Evolutionary conservation across 495 filamentous ascomycete species (phyloP), one percentile per base, ranked within the genome.

Genomic region (Trichocladium uniseriatum): DNA sequence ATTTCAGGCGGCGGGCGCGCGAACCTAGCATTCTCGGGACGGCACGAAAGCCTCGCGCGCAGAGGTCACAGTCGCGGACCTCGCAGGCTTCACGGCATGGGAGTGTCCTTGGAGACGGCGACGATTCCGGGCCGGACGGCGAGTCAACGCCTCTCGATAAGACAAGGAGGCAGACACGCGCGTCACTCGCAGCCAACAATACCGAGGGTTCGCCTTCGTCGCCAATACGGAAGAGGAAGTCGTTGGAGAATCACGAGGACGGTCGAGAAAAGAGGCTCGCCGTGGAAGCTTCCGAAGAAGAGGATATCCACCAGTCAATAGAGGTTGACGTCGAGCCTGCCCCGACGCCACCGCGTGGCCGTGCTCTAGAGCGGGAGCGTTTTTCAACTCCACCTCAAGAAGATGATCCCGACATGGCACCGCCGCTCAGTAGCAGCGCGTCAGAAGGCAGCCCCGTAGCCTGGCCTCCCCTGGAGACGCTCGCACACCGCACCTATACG

Each of bases 21-120:
- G 71, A 74, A 51, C 71, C 68, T 2, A 74, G 71, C 50, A 74
- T 76, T 35, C 61, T 76, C 4, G 69, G 69, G 1, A 71, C 70
- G 0, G 58, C 57, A 4, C 65, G 63, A 46, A 72, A 69, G 48
- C 60, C 65, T 2, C 62, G 52, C 21, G 27, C 60, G 20, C 56
- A 67, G 20, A 57, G 57, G 46, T 52, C 57, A 1, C 60, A 54
- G 38, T 63, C 67, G 5, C 54, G 60, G 20, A 28, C 47, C 4
- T 55, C 58, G 9, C 57, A 60, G 27, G 56, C 54, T 8, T 57
- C 53, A 3, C 54, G 54, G 2, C 42, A 51, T 13, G 47, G 36
- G 13, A 49, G 61, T 0, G 45, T 53, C 7, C 53, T 59, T 0
- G 51, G 56, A n/a, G 68, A 68, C 19, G 64, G 59, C 0, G 62